phyloP scores from a whole-genome alignment of 2,329 filamentous ascomycete species.

The Botrytis galanthina region DNA sequence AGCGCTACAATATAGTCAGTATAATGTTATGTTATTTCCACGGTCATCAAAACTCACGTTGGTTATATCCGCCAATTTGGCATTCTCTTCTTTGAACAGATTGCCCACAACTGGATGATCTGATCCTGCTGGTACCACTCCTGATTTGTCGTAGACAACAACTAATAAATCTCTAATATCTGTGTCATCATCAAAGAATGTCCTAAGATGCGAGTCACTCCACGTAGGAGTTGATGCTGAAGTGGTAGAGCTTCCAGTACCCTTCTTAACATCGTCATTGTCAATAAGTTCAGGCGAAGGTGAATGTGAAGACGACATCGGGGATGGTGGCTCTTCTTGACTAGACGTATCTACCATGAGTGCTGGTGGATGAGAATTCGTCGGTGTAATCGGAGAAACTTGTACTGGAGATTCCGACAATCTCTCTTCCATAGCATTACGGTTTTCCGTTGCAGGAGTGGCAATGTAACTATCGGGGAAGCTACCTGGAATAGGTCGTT shows the following conservation, averaged over 20 bases:
- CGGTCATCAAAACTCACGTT: slow-evolving; percentile 50
- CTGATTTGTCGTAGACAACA: slow-evolving; percentile 89
- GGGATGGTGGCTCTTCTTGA: slow-evolving; percentile 63
- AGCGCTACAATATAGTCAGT: slow-evolving; percentile 51
- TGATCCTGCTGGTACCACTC: slow-evolving; percentile 72
- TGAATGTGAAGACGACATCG: slow-evolving; percentile 49
- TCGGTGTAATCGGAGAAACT: slow-evolving; percentile 55
- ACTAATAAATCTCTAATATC: slow-evolving; percentile 88
- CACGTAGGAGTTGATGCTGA: slow-evolving; percentile 62
- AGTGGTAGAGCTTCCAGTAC: slow-evolving; percentile 51
- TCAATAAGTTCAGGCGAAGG: slow-evolving; percentile 61
- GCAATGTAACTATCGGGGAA: slow-evolving; percentile 39
- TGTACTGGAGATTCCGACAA: slow-evolving; percentile 68
- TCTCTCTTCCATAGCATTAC: slow-evolving; percentile 43
- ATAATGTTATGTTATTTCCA: background rate
- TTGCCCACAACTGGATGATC: slow-evolving; percentile 81
- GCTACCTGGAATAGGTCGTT: slow-evolving; percentile 37
- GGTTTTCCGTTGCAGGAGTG: slow-evolving; percentile 37
- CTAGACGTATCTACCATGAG: slow-evolving; percentile 71
- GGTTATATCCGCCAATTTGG: slow-evolving; percentile 81
- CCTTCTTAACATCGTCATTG: slow-evolving; percentile 43
- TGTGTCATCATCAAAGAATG: slow-evolving; percentile 86
- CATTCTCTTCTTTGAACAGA: slow-evolving; percentile 84
- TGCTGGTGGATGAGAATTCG: slow-evolving; percentile 56
- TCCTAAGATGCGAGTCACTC: slow-evolving; percentile 81